Evolutionary conservation across 805 yeast species (phyloP), one percentile per base, ranked within the genome.

Genomic region (Metahyphopichia silvanorum): DNA sequence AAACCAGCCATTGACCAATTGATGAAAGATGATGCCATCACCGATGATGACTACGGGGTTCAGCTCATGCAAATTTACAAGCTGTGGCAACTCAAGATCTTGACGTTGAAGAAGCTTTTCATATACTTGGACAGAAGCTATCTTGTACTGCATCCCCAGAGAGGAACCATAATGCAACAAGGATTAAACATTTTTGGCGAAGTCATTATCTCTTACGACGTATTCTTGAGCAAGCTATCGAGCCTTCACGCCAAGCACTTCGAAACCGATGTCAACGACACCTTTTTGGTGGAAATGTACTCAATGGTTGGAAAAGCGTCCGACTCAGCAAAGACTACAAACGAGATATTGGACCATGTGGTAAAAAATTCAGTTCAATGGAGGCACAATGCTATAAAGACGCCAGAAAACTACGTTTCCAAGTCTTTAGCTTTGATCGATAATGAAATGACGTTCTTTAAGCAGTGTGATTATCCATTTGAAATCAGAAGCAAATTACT

Each of bases 41-140:
- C 18, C 29, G 15, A 9, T 3, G 14, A 15, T 2, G 12, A 19
- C 10, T 55, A 42, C 30, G 28, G 12, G 4, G 18, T n/a, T 8
- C 9, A 14, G 15, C 19, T 26, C 8, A 21, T 20, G 7, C 29
- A 24, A 2, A 31, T 42, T 4, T 55, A 39, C 24, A 31, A 40
- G 4, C 29, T 23, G 5, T 66, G 64, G 66, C 54, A 46, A 22
- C 16, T 24, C 1, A 52, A 47, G 29, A 34, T 65, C 18, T 25
- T 31, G 11, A 25, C 46, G 5, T 37, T 66, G 27, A 41, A 51
- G 26, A 58, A 56, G 38, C 33, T 64, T 15, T 66, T 62, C 31
- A 35, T 64, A 4, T 63, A 59, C 31, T 38, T 64, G 29, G 72
- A 66, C 44, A 39, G 62, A 23, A 44, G 52, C 13, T 66, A 66